Percentiles rank a stretch among this genome's conserved stretches.
These are phyloP conservation scores for Cercophora sp. DNA, from an alignment of 495 filamentous ascomycete genomes.

Conservation along the genomic window DNA sequence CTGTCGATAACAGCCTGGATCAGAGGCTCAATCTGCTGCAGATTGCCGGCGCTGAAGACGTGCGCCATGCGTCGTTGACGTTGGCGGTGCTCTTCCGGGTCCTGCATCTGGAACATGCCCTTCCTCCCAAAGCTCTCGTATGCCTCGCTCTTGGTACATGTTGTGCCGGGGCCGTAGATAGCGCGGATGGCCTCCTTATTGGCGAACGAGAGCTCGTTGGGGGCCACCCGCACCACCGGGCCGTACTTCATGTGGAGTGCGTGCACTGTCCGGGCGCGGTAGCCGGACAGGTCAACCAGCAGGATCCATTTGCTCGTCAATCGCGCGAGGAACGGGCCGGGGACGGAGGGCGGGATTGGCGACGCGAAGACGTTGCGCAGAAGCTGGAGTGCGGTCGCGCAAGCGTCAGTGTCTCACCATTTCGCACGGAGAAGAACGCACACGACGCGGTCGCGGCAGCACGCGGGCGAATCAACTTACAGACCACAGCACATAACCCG, in stretches of 20 bases:
- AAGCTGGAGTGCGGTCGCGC: neutral
- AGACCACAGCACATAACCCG: neutral
- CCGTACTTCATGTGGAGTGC: constrained; percentile 44
- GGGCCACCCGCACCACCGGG: constrained; percentile 47
- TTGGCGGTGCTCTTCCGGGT: constrained; percentile 11
- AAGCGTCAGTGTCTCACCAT: neutral
- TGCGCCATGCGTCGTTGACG: constrained; percentile 6
- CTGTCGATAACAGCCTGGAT: neutral
- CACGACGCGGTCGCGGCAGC: too few species aligned
- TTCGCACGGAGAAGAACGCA: neutral
- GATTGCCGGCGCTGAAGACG: neutral
- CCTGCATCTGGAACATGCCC: constrained; percentile 48
- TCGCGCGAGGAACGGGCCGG: constrained; percentile 41
- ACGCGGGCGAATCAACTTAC: neutral
- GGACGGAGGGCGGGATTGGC: constrained; percentile 12
- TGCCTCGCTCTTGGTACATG: constrained; percentile 32
- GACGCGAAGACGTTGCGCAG: constrained; percentile 1
- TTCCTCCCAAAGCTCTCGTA: constrained; percentile 59
- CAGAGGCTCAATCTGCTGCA: constrained; percentile 13
- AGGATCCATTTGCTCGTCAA: constrained; percentile 37
- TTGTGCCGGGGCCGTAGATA: constrained; percentile 28
- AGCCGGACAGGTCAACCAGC: constrained; percentile 23
- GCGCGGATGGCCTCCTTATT: constrained; percentile 25
- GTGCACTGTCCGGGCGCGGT: constrained; percentile 24
- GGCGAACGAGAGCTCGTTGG: constrained; percentile 41